Evolutionary conservation across 768 basidiomycete species (phyloP).

Genomic region (Lactarius trivialis): DNA sequence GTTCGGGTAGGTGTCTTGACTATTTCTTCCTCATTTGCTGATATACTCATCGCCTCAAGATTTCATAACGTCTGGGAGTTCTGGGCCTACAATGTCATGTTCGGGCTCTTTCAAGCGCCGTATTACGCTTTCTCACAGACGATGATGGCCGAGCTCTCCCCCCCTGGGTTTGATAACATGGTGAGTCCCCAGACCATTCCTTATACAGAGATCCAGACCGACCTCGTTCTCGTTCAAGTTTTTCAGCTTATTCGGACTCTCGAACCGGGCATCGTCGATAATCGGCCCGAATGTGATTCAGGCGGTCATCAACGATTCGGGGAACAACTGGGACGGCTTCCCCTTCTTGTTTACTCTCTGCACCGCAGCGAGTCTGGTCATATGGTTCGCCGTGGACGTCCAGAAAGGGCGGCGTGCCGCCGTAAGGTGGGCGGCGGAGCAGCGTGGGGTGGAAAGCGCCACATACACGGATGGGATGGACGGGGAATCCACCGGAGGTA

Average conservation of each 20-base stretch:
- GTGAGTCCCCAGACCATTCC: constrained; percentile 25
- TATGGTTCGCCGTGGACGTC: constrained; percentile 59
- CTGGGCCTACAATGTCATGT: constrained; percentile 78
- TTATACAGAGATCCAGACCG: not conserved
- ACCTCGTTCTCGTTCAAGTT: constrained; percentile 36
- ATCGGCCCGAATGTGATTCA: constrained; percentile 83
- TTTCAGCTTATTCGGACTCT: constrained; percentile 84
- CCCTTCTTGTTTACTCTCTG: constrained; percentile 78
- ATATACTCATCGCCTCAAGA: constrained; percentile 26
- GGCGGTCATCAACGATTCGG: constrained; percentile 66
- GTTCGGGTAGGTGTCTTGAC: constrained; percentile 46
- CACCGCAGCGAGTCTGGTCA: constrained; percentile 55
- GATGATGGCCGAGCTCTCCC: constrained; percentile 85
- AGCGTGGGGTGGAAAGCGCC: not conserved
- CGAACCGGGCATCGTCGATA: constrained; percentile 81
- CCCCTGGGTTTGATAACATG: constrained; percentile 83
- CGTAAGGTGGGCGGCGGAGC: constrained; percentile 33
- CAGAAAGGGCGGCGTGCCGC: constrained; percentile 35
- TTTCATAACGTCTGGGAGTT: constrained; percentile 85
- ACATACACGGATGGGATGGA: not conserved
- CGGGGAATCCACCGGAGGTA: not conserved
- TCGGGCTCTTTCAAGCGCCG: constrained; percentile 81
- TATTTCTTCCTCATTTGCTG: not conserved
- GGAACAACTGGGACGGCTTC: constrained; percentile 78
- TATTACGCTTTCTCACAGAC: constrained; percentile 85